Evolutionary conservation across 73 alveolate genomes (phyloP), one percentile per base, ranked within the genome.

Genomic region (Diophrys sp.): DNA sequence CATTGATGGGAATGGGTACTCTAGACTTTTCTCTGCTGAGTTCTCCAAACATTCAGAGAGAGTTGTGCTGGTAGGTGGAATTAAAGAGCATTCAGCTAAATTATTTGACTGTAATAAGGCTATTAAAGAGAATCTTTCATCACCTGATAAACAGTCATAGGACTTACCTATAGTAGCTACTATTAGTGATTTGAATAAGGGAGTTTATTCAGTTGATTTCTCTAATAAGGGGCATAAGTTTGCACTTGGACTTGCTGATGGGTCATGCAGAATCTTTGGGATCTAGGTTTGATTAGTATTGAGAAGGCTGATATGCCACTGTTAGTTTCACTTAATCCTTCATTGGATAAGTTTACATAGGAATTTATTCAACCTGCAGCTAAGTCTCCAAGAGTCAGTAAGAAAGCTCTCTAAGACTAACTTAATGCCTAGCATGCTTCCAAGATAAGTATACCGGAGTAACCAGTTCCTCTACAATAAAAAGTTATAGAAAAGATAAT

Each of bases 231-330:
- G 95, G n/a, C 91, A 83, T 53, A 88, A 82, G 89, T 89, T 94
- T 82, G 96, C 97, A 14, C 70, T 93, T 77, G 96, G 95, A 18
- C 94, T 97, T 34, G 96, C 96, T 34, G 98, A 94, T 69, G 98
- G 98, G 8, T 86, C 79, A 29, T 71, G 89, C 75, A 86, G 98
- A 70, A 89, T 94, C 62, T 85, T 94, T 84, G 5, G n/a, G 18
- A 11, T 44, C 62, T 5, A 18, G 18, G 62, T 44, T 11, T 44
- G 62, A 44, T 44, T 44, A 44, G n/a, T n/a, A n/a, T n/a, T n/a
- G n/a, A n/a, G n/a, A n/a, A n/a, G n/a, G n/a, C n/a, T n/a, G n/a
- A n/a, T n/a, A n/a, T n/a, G n/a, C n/a, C n/a, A n/a, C n/a, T n/a
- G n/a, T n/a, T n/a, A n/a, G n/a, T n/a, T n/a, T n/a, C n/a, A n/a